Evolutionary conservation across 176 grass and related monocot genomes (phyloP).

Genomic region (Olyra latifolia): DNA sequence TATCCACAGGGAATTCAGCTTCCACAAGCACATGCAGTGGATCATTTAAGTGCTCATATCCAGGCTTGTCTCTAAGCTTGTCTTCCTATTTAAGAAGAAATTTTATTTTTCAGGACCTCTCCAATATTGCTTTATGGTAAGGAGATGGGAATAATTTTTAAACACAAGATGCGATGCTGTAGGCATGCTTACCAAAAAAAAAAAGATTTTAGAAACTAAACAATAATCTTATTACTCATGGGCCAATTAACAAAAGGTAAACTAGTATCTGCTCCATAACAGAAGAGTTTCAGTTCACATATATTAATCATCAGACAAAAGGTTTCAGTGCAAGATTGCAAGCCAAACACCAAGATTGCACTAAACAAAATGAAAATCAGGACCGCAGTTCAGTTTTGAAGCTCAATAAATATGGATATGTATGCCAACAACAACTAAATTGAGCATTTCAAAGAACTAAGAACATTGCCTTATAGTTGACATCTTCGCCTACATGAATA

Average conservation of each 20-base stretch:
- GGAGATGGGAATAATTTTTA: neutral
- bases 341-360: neutral
- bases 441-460: neutral
- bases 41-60: slow-evolving; percentile 95
- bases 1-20: slow-evolving; percentile 73
- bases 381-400: slow-evolving; percentile 14
- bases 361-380: neutral
- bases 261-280: neutral
- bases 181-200: neutral
- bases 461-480: neutral
- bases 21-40: slow-evolving; percentile 89
- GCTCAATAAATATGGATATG: neutral
- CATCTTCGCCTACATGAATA: neutral
- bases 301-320: slow-evolving; percentile 4
- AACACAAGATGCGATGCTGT: slow-evolving; percentile 1
- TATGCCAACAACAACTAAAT: neutral
- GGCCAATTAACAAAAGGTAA: neutral
- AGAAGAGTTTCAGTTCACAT: neutral
- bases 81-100: slow-evolving; percentile 66
- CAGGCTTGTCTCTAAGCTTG: slow-evolving; percentile 87
- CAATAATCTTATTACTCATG: neutral
- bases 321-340: neutral
- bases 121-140: neutral
- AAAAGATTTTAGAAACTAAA: neutral
- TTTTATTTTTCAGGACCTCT: slow-evolving; percentile 22